A percentile compares a stretch with the other conserved stretches of the same genome.
Evolutionary conservation across 1,284 basidiomycete genomes (phyloP).

Genomic region (Ganoderma boninense): DNA sequence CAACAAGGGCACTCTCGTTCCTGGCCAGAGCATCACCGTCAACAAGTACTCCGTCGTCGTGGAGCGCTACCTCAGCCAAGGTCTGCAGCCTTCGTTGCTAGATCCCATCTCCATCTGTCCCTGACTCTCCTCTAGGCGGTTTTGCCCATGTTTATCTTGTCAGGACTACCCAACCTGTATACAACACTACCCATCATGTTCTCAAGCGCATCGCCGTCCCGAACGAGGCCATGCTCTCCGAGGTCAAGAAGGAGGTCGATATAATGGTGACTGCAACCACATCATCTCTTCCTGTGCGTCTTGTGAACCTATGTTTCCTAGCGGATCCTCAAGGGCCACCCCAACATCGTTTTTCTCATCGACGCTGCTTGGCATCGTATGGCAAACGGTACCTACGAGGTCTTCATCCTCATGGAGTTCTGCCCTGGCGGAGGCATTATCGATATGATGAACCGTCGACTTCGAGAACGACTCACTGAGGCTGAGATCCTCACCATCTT

Average conservation of each 20-base stretch:
- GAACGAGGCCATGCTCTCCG: conserved; percentile 89
- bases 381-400: conserved; percentile 88
- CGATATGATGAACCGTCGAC: conserved; percentile 97
- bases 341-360: conserved; percentile 93
- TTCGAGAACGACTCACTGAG: conserved; percentile 94
- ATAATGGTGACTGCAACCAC: conserved; percentile 82
- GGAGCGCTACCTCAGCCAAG: conserved; percentile 93
- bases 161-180: conserved; percentile 85
- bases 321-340: conserved; percentile 88
- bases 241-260: conserved; percentile 98
- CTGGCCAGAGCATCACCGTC: conserved; percentile 90
- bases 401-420: conserved; percentile 99
- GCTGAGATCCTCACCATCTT: conserved; percentile 98
- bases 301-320: conserved; percentile 43
- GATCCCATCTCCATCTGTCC: conserved; percentile 22
- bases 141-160: conserved; percentile 99
- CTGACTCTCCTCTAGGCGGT: conserved; percentile 70
- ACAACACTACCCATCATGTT: conserved; percentile 93
- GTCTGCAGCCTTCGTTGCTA: conserved; percentile 49
- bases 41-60: conserved; percentile 91
- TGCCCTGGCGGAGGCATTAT: conserved; percentile 96
- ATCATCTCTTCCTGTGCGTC: conserved; percentile 33
- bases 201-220: conserved; percentile 97
- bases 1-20: conserved; percentile 71
- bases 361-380: conserved; percentile 92